Evolutionary conservation across 2,329 filamentous ascomycete genomes (phyloP), one percentile per base, ranked within the genome.

Genomic region (Nemania diffusa): DNA sequence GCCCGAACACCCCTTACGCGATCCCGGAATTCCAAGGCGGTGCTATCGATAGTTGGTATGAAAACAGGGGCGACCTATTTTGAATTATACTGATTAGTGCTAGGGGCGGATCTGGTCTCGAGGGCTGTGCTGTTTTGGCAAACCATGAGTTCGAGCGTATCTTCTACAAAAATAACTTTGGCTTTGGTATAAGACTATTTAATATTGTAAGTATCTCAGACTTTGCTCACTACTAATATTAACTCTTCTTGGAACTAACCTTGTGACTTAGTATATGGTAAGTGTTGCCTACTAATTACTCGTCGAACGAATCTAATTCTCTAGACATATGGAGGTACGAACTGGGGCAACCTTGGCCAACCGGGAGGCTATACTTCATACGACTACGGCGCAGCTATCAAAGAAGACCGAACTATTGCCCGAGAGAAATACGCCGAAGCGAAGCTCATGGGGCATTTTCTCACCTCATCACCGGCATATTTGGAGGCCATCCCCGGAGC

Each of bases 381-480:
- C 55, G 85, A 88, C 67, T 88, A 87, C 57, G 84, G 81, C 7
- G 81, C 83, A 7, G 81, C 84, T 6, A 92, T 95, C 59, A 84
- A 85, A 0, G 92, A 96, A 74, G 88, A 92, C 48, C 85, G 92
- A 26, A 85, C 85, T 1, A 81, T 95, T 2, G 80, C 84, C 29
- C 85, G 91, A 1, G 91, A 94, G 75, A 95, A 95, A 77, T 95
- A 93, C 77, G 90, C 88, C 48, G 92, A 96, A 76, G 82, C 92
- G 27, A 96, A 95, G 74, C 85, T 95, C 0, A 82, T 92, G 69
- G 91, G 87, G 27, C 91, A 92, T 72, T 95, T 95, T 78, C 78
- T 92, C 59, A 90, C 90, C 72, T 90, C 89, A 0, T 92, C 91
- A 0, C 90, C 91, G 0, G 87, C 86, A 0, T 94, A 92, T 72